Base-by-base conservation (phyloP, 139 green algal species). In the Chlamydomonas sphaeroides region DNA sequence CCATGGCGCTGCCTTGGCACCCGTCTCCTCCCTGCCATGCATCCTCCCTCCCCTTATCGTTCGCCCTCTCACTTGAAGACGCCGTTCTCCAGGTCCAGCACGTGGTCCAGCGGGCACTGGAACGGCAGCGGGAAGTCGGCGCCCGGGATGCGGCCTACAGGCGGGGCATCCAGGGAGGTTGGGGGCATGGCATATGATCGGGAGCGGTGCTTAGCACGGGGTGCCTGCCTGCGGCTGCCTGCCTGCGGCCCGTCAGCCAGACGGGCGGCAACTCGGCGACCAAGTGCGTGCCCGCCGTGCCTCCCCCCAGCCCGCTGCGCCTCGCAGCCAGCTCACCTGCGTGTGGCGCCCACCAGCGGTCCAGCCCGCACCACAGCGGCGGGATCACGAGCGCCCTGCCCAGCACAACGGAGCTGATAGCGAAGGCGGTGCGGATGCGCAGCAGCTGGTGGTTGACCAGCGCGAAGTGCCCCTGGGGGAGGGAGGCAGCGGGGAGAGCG, bases 281-380 rank as follows among this genome's bases (percentile, higher is more conserved):
- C n/a, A n/a, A n/a, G n/a, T n/a, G n/a, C n/a, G n/a, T n/a, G n/a
- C n/a, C n/a, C n/a, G n/a, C n/a, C n/a, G n/a, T n/a, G n/a, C n/a
- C n/a, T n/a, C n/a, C n/a, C n/a, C n/a, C n/a, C n/a, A n/a, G n/a
- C n/a, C n/a, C n/a, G n/a, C n/a, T n/a, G n/a, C n/a, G n/a, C n/a
- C n/a, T 65, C 56, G 15, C 56, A 10, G 30, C 59, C 25, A 45
- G 53, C 41, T 61, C 84, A 56, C 95, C 95, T 25, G 84, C n/a
- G 84, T 98, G 96, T 2, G 94, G 94, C 35, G 92, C 94, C 96
- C 96, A 99, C 77, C 77, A 84, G 23, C 95, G 80, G 89, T 99
- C 96, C 67, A 94, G 89, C 0, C 93, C 95, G 72, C 94, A 98
- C 87, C 83, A 95, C 25, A 98, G 73, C 57, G 90, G 35, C 0